phyloP scores from a whole-genome alignment of 768 basidiomycete species.

The Gymnopilus dilepis region DNA sequence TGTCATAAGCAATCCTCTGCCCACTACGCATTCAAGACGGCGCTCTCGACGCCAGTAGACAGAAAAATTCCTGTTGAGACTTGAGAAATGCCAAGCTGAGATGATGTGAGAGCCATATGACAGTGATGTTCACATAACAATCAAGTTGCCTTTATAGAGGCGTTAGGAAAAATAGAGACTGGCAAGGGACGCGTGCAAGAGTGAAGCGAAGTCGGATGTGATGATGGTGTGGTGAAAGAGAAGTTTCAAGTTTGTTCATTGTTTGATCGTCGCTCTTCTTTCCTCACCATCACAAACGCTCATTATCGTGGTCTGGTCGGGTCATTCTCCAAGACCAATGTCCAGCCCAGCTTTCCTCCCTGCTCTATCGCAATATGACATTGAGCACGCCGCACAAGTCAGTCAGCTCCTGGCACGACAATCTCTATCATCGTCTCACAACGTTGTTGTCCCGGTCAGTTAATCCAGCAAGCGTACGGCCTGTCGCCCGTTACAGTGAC shows the following conservation, averaged over 20 bases:
- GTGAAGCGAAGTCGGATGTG: not conserved
- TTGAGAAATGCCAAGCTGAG: no score
- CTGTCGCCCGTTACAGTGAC: conserved; percentile 51
- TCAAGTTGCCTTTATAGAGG: no score
- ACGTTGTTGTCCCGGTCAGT: conserved; percentile 40
- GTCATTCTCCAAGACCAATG: conserved; percentile 20
- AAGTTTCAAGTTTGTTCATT: not conserved
- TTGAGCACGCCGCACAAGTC: conserved; percentile 66
- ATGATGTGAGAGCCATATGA: no score
- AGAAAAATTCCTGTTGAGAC: no score
- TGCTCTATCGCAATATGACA: conserved; percentile 52
- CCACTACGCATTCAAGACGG: no score
- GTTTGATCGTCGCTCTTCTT: not conserved
- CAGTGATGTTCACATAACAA: no score
- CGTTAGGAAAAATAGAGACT: no score
- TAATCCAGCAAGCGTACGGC: conserved; percentile 72
- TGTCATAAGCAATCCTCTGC: not conserved
- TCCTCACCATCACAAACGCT: conserved; percentile 3
- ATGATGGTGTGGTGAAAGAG: not conserved
- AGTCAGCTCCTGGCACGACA: conserved; percentile 35
- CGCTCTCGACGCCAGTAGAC: no score
- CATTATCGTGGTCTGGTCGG: not conserved
- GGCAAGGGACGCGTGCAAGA: not conserved
- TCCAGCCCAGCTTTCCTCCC: conserved; percentile 55
- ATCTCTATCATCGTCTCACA: conserved; percentile 28